phyloP scores from a whole-genome alignment of 495 filamentous ascomycete genomes.

The Peziza echinospora region DNA sequence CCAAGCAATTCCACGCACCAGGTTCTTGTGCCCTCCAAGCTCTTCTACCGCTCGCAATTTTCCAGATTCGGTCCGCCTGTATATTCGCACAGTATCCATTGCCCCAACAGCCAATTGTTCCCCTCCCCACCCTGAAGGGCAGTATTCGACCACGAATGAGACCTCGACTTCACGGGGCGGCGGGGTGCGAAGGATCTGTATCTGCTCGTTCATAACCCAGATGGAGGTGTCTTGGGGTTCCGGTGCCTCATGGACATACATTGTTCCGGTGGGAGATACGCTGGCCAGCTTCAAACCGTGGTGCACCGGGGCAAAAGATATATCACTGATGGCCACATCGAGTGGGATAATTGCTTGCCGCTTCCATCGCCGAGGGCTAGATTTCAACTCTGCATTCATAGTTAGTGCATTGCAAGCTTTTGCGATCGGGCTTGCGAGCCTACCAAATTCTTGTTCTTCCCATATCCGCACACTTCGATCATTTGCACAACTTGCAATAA shows the following conservation, averaged over 20 bases:
- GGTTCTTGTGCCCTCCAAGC: slow-evolving; percentile 40
- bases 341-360: slow-evolving; percentile 19
- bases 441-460: slow-evolving; percentile 21
- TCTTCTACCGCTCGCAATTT: slow-evolving; percentile 64
- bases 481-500: slow-evolving; percentile 18
- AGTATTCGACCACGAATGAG: slow-evolving; percentile 58
- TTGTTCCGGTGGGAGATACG: slow-evolving; percentile 54
- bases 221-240: slow-evolving; percentile 61
- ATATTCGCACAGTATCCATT: slow-evolving; percentile 60
- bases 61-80: slow-evolving; percentile 34
- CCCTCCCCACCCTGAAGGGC: slow-evolving; percentile 48
- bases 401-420: no score
- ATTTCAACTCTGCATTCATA: slow-evolving; percentile 8
- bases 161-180: slow-evolving; percentile 59
- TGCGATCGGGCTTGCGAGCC: not conserved
- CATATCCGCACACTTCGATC: slow-evolving; percentile 17
- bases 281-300: slow-evolving; percentile 56
- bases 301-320: slow-evolving; percentile 11
- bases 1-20: slow-evolving; percentile 88
- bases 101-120: slow-evolving; percentile 50
- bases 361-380: slow-evolving; percentile 16
- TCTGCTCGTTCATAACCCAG: slow-evolving; percentile 45
- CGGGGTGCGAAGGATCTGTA: slow-evolving; percentile 35
- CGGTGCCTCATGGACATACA: slow-evolving; percentile 67
- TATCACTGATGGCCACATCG: slow-evolving; percentile 19